Conservation (phyloP, 2,329 filamentous ascomycete genomes). For the Didymella arachidicola region DNA sequence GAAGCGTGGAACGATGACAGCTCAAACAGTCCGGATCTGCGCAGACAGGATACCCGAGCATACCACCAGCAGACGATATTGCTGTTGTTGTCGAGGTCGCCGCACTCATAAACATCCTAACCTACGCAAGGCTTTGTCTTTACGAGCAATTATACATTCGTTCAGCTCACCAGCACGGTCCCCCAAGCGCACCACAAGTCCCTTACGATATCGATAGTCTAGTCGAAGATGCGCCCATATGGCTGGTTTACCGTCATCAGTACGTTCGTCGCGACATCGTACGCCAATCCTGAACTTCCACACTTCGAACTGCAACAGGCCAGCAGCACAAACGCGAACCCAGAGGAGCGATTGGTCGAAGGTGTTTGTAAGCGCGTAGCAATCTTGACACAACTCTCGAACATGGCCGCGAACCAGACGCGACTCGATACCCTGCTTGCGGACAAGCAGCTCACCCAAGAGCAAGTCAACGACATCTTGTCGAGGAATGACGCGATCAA, state of each 20-base stretch:
- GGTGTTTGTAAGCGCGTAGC: conserved; percentile 33
- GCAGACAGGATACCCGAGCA: neutral
- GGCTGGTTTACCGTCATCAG: conserved; percentile 5
- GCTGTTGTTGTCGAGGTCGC: neutral
- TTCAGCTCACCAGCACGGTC: neutral
- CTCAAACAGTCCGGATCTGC: conserved; percentile 10
- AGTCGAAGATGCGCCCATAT: conserved; percentile 1
- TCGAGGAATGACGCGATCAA: conserved; percentile 31
- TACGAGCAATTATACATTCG: neutral
- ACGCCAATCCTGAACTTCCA: conserved; percentile 9
- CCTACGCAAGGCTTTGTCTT: neutral
- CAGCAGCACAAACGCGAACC: neutral
- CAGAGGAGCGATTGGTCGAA: neutral
- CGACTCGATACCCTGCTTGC: conserved; percentile 30
- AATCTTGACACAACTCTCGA: conserved; percentile 32
- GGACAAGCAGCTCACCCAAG: conserved; percentile 32
- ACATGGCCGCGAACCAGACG: conserved; percentile 39
- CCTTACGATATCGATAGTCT: neutral
- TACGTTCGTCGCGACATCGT: neutral
- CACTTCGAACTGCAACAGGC: conserved; percentile 17
- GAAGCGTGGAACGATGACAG: conserved; percentile 24
- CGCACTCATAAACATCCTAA: neutral
- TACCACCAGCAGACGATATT: neutral
- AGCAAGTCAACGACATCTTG: conserved; percentile 33
- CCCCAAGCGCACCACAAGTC: no score